A percentile compares a stretch with the other conserved stretches of the same genome.
Conservation (phyloP, 2,329 filamentous ascomycete species). For the Pestalotiopsis sp. region DNA sequence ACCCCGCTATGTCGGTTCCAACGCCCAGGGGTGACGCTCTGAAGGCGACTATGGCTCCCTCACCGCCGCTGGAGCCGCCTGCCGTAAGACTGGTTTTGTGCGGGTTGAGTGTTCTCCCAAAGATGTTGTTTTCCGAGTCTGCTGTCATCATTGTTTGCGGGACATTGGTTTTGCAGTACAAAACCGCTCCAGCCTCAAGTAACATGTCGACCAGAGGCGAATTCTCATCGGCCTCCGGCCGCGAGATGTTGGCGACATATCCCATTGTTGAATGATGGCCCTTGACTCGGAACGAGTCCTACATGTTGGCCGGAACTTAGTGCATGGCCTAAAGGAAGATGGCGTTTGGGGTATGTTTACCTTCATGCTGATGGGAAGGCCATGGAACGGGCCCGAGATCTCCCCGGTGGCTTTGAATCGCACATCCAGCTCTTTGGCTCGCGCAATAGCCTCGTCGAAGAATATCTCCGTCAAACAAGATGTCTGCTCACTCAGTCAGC, state of each 20-base stretch:
- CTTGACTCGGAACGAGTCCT: slow-evolving; percentile 61
- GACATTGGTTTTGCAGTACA: slow-evolving; percentile 56
- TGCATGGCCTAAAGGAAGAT: too few relatives aligned
- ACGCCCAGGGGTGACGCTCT: slow-evolving; percentile 20
- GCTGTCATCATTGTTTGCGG: slow-evolving; percentile 18
- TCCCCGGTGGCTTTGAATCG: slow-evolving; percentile 38
- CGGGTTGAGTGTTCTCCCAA: slow-evolving; percentile 42
- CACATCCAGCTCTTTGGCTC: slow-evolving; percentile 47
- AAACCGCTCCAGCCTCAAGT: slow-evolving; percentile 45
- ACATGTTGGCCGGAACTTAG: slow-evolving; percentile 39
- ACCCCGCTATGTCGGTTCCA: slow-evolving; percentile 27
- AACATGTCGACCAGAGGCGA: slow-evolving; percentile 43
- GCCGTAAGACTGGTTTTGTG: slow-evolving; percentile 32
- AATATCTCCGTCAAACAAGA: slow-evolving; percentile 48
- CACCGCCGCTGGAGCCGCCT: slow-evolving; percentile 38
- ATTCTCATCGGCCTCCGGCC: slow-evolving; percentile 13
- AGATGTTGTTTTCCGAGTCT: slow-evolving; percentile 42
- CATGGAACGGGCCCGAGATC: slow-evolving; percentile 61
- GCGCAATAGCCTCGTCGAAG: slow-evolving; percentile 46
- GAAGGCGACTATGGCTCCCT: slow-evolving; percentile 20
- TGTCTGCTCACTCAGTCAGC: not conserved
- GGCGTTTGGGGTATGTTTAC: not conserved
- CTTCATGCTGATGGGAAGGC: slow-evolving; percentile 50
- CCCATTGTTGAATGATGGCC: slow-evolving; percentile 55
- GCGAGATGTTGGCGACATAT: slow-evolving; percentile 40